Percentiles rank a stretch among this genome's conserved stretches.
phyloP scores from a whole-genome alignment of 139 green algal species.

The Marvania coccoides region DNA sequence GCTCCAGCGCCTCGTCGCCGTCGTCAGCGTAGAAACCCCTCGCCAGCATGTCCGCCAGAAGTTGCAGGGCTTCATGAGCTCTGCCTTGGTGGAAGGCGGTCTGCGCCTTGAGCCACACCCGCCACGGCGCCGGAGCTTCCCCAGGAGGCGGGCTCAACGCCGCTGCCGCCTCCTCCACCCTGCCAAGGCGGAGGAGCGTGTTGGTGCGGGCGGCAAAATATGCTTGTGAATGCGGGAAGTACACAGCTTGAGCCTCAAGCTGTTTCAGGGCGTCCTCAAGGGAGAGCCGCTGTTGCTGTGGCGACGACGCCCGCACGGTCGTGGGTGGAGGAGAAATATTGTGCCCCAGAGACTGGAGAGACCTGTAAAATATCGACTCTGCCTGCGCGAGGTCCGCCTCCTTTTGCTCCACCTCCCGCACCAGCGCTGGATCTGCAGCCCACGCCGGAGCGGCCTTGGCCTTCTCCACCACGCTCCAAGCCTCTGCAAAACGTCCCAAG shows the following conservation, averaged over 20 bases:
- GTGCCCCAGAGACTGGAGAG: conserved; percentile 3
- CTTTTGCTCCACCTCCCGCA: conserved; percentile 13
- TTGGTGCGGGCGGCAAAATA: conserved; percentile 3
- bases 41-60: conserved; percentile 12
- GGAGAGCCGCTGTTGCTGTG: too few relatives aligned
- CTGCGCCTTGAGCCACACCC: conserved; percentile 13
- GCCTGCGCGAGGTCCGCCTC: conserved; percentile 10
- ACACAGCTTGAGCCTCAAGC: conserved; percentile 8
- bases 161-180: background rate
- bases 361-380: background rate
- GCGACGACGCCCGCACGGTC: too few relatives aligned
- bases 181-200: conserved; percentile 11
- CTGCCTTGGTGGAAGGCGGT: conserved; percentile 13
- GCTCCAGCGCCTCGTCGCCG: background rate
- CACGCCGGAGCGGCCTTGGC: background rate
- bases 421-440: background rate
- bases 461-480: conserved; percentile 7
- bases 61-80: conserved; percentile 3
- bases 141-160: background rate
- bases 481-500: conserved; percentile 6
- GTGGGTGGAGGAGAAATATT: too few relatives aligned
- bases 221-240: conserved; percentile 10
- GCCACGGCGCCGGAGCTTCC: background rate
- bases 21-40: conserved; percentile 1
- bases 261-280: background rate